These are phyloP conservation scores for Hypoxylon intermedium DNA, from an alignment of 495 filamentous ascomycete genomes.

Conservation along the genomic window DNA sequence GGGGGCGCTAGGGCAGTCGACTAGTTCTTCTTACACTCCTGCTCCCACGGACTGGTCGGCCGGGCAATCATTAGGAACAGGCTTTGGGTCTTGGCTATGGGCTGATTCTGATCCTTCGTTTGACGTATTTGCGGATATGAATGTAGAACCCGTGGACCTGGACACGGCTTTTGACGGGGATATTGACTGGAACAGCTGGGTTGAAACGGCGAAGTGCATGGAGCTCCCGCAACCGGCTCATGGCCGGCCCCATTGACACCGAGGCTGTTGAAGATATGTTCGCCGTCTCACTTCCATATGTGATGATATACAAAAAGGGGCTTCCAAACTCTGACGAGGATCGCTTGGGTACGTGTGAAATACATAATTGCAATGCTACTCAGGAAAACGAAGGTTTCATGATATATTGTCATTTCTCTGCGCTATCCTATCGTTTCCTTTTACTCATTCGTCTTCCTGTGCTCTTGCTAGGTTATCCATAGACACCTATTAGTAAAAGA, in stretches of 20 bases:
- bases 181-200: slow-evolving; percentile 60
- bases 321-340: too few relatives aligned
- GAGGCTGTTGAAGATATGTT: too few relatives aligned
- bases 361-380: too few relatives aligned
- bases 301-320: too few relatives aligned
- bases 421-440: too few relatives aligned
- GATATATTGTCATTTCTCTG: too few relatives aligned
- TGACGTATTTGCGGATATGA: slow-evolving; percentile 36
- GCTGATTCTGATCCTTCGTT: slow-evolving; percentile 39
- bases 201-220: slow-evolving; percentile 54
- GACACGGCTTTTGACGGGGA: slow-evolving; percentile 52
- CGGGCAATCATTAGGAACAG: slow-evolving; percentile 1
- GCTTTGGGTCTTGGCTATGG: slow-evolving; percentile 46
- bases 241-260: background rate
- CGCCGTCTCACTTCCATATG: too few relatives aligned
- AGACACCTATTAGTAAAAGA: too few relatives aligned
- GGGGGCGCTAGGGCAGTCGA: slow-evolving; percentile 2
- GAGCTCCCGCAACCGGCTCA: slow-evolving; percentile 20
- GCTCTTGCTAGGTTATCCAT: too few relatives aligned
- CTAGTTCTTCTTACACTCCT: background rate
- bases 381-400: too few relatives aligned
- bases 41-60: slow-evolving; percentile 6
- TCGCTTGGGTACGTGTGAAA: too few relatives aligned
- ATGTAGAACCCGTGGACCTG: slow-evolving; percentile 29
- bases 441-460: too few relatives aligned